Evolutionary conservation across 768 basidiomycete species (phyloP).

Genomic region (Boletus bicolor): DNA sequence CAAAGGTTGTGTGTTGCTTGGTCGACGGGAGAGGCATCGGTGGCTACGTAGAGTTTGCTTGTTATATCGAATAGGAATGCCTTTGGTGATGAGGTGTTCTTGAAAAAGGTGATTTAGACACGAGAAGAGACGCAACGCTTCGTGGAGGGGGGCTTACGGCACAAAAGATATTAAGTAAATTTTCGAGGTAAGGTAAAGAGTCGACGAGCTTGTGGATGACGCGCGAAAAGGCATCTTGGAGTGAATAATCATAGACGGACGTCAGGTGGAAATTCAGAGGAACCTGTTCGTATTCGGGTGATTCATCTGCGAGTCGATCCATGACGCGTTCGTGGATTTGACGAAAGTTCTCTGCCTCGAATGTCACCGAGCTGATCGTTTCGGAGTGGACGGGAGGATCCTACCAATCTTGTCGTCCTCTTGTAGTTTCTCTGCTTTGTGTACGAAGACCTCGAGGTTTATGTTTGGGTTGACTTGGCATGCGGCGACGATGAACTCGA

Average conservation of each 20-base stretch:
- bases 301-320: slow-evolving; percentile 76
- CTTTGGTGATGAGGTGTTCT: slow-evolving; percentile 93
- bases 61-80: slow-evolving; percentile 88
- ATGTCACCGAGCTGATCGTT: background rate
- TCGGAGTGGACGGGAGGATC: background rate
- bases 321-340: slow-evolving; percentile 85
- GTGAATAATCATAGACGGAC: slow-evolving; percentile 87
- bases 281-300: slow-evolving; percentile 72
- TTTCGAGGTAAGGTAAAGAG: slow-evolving; percentile 82
- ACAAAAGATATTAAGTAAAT: slow-evolving; percentile 82
- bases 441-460: slow-evolving; percentile 88
- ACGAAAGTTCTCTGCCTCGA: slow-evolving; percentile 75
- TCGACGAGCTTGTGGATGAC: slow-evolving; percentile 86
- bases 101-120: background rate
- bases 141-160: slow-evolving; percentile 44
- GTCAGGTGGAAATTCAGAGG: slow-evolving; percentile 88
- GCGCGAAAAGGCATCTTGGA: slow-evolving; percentile 89
- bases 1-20: slow-evolving; percentile 84
- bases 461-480: slow-evolving; percentile 73
- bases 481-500: slow-evolving; percentile 76
- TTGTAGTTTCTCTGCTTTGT: slow-evolving; percentile 88
- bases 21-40: slow-evolving; percentile 90
- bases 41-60: slow-evolving; percentile 87
- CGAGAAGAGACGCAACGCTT: background rate
- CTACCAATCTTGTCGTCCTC: slow-evolving; percentile 89